phyloP scores from a whole-genome alignment of 768 basidiomycete species.

The Russula earlei region DNA sequence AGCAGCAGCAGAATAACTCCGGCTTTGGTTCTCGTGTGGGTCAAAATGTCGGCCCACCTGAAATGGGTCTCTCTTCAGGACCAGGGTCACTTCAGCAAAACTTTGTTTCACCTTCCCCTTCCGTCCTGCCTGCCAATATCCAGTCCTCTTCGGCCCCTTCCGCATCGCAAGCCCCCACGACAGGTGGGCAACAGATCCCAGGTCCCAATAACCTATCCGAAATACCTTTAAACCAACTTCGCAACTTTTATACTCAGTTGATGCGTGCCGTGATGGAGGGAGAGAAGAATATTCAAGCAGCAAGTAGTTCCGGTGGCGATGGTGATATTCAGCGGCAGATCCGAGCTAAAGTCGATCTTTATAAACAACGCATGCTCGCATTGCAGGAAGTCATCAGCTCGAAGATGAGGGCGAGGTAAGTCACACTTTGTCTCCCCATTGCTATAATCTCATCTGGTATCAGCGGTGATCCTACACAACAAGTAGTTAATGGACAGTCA shows the following conservation, averaged over 20 bases:
- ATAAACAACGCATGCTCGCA: background rate
- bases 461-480: conserved; percentile 9
- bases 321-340: background rate
- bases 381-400: background rate
- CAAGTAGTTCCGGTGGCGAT: background rate
- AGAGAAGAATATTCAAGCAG: conserved; percentile 1
- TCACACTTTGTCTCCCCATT: background rate
- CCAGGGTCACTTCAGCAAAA: conserved; percentile 5
- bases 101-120: conserved; percentile 4
- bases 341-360: background rate
- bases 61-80: conserved; percentile 8
- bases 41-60: conserved; percentile 8
- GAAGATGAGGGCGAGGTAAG: conserved; percentile 4
- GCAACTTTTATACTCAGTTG: background rate
- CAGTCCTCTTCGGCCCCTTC: background rate
- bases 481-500: background rate
- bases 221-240: background rate
- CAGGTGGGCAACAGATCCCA: background rate
- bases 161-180: background rate
- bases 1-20: conserved; percentile 7
- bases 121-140: background rate
- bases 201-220: background rate
- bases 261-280: background rate
- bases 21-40: conserved; percentile 1
- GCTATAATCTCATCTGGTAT: background rate